Evolutionary conservation across 192 early-diverging fungal species (phyloP).

Genomic region (Phycomyces blakesleeanus): DNA sequence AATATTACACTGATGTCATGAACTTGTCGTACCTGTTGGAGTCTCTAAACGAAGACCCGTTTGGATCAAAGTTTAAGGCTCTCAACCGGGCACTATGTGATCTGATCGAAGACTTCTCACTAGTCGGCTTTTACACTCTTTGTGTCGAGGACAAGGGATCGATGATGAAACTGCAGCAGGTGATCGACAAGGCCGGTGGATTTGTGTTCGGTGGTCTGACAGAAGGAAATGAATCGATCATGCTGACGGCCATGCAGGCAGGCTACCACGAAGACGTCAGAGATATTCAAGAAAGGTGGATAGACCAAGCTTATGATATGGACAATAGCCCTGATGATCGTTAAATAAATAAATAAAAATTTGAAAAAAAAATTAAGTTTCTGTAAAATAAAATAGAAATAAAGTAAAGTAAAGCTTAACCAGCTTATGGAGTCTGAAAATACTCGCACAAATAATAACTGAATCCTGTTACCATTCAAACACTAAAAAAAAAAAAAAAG

Average conservation of each 20-base stretch:
- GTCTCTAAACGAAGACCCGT: slow-evolving; percentile 69
- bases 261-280: slow-evolving; percentile 38
- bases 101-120: slow-evolving; percentile 85
- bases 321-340: not conserved
- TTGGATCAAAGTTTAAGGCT: slow-evolving; percentile 58
- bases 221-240: slow-evolving; percentile 73
- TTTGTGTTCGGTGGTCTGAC: slow-evolving; percentile 83
- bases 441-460: no score
- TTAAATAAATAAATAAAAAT: not conserved
- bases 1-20: slow-evolving; percentile 94
- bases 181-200: slow-evolving; percentile 89
- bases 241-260: slow-evolving; percentile 53
- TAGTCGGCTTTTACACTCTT: slow-evolving; percentile 91
- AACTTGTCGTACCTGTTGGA: slow-evolving; percentile 81
- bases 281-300: slow-evolving; percentile 47
- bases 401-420: no score
- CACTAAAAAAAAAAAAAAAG: no score
- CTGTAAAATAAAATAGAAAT: no score
- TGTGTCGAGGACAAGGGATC: slow-evolving; percentile 76
- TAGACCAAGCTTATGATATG: slow-evolving; percentile 17
- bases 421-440: no score
- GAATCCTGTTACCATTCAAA: no score
- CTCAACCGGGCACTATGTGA: slow-evolving; percentile 85
- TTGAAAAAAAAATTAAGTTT: no score
- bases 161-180: slow-evolving; percentile 69